A percentile compares a stretch with the other conserved stretches of the same genome.
Evolutionary conservation across 768 basidiomycete species (phyloP).

Genomic region (Collybia sp.): DNA sequence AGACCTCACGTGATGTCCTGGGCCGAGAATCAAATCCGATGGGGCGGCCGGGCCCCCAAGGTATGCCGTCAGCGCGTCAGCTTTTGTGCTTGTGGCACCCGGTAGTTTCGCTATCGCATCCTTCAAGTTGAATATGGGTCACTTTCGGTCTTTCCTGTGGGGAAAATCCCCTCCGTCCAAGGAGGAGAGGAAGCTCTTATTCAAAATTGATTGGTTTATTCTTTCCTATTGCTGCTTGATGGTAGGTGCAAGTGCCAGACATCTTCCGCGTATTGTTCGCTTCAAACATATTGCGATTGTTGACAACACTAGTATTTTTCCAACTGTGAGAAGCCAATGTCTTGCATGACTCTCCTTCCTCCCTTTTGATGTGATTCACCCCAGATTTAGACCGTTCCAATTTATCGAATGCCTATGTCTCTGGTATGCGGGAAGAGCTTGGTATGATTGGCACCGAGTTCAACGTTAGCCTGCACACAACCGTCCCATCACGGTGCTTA

Average conservation of each 20-base stretch:
- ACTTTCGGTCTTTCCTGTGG: conserved; percentile 7
- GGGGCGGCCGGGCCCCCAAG: no score
- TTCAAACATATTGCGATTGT: conserved; percentile 4
- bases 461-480: conserved; percentile 35
- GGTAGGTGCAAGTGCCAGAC: conserved; percentile 27
- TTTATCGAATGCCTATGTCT: conserved; percentile 72
- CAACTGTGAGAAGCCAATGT: conserved; percentile 38
- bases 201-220: conserved; percentile 49
- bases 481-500: conserved; percentile 3
- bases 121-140: no score
- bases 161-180: conserved; percentile 31
- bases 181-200: conserved; percentile 45
- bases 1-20: no score
- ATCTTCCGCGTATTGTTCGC: conserved; percentile 6
- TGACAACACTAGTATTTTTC: conserved; percentile 48
- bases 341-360: no score
- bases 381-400: conserved; percentile 67
- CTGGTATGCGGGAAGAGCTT: conserved; percentile 73
- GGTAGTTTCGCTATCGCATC: no score
- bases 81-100: no score
- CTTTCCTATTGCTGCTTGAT: conserved; percentile 52
- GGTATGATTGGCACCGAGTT: conserved; percentile 60
- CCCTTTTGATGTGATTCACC: no score
- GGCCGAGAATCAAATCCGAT: no score
- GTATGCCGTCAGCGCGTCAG: no score